phyloP scores from a whole-genome alignment of 805 yeast species.

The Wickerhamiella brachini region DNA sequence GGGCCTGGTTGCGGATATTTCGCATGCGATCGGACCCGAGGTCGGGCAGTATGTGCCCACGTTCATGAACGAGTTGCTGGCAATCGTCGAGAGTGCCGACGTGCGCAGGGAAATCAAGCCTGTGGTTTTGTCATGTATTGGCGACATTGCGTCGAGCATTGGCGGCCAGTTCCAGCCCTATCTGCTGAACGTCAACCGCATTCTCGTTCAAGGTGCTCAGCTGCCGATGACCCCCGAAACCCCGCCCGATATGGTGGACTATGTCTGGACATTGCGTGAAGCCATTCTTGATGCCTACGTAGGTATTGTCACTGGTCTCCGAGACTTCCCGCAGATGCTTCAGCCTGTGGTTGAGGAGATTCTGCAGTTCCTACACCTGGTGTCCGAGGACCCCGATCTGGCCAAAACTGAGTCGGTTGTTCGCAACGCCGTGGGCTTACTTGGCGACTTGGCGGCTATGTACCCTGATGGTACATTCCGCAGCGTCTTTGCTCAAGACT shows the following conservation, averaged over 20 bases:
- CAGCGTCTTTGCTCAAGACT: constrained; percentile 49
- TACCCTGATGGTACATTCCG: constrained; percentile 65
- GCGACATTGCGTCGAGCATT: constrained; percentile 85
- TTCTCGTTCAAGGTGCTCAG: constrained; percentile 32
- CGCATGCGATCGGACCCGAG: constrained; percentile 69
- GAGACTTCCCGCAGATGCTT: constrained; percentile 50
- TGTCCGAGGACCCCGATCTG: constrained; percentile 48
- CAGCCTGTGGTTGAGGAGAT: constrained; percentile 54
- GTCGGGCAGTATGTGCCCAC: constrained; percentile 65
- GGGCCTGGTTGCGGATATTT: constrained; percentile 87
- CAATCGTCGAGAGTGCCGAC: constrained; percentile 48
- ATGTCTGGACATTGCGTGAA: constrained; percentile 57
- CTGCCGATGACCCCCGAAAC: constrained; percentile 30
- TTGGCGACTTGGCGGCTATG: constrained; percentile 88
- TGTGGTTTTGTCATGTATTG: constrained; percentile 79
- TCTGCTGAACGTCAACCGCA: constrained; percentile 62
- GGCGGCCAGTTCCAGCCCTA: constrained; percentile 77
- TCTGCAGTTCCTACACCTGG: constrained; percentile 49
- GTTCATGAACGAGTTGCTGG: constrained; percentile 72
- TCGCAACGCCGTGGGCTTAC: constrained; percentile 73
- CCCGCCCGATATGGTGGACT: constrained; percentile 64
- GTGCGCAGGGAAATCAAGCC: constrained; percentile 78
- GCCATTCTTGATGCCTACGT: constrained; percentile 92
- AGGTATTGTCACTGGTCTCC: constrained; percentile 86
- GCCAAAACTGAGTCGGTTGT: constrained; percentile 54